phyloP scores from a whole-genome alignment of 495 filamentous ascomycete species.

The Aspergillus panamensis region DNA sequence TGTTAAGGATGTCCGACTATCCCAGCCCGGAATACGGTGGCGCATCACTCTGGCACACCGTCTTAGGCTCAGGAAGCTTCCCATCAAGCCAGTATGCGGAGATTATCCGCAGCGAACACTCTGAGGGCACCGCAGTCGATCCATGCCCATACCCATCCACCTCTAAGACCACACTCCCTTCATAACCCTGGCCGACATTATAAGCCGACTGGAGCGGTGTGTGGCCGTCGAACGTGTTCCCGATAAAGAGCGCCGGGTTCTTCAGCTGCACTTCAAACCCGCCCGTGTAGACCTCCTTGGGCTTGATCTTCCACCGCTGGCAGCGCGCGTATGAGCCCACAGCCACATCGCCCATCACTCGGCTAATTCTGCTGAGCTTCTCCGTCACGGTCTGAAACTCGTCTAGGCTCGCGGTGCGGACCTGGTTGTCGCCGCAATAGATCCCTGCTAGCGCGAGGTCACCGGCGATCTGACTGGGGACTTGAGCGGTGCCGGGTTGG shows the following conservation, averaged over 20 bases:
- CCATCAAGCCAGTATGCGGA: constrained; percentile 10
- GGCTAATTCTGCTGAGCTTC: constrained; percentile 4
- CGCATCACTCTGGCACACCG: neutral
- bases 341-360: constrained; percentile 1
- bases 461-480: neutral
- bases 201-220: constrained; percentile 43
- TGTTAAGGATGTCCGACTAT: constrained; percentile 1
- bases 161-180: constrained; percentile 42
- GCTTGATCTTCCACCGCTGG: constrained; percentile 38
- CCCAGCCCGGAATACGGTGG: constrained; percentile 2
- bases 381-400: neutral
- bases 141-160: constrained; percentile 35
- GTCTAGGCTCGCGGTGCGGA: constrained; percentile 1
- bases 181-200: constrained; percentile 41
- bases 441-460: constrained; percentile 5
- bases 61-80: constrained; percentile 3
- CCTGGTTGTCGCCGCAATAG: constrained; percentile 12
- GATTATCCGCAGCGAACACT: constrained; percentile 1
- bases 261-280: constrained; percentile 41
- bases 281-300: constrained; percentile 41
- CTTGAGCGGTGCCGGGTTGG: neutral
- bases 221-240: constrained; percentile 39
- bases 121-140: neutral
- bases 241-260: constrained; percentile 43
- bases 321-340: constrained; percentile 4